Conservation (phyloP, 306 rosid species). For the Quercus engelmannii region DNA sequence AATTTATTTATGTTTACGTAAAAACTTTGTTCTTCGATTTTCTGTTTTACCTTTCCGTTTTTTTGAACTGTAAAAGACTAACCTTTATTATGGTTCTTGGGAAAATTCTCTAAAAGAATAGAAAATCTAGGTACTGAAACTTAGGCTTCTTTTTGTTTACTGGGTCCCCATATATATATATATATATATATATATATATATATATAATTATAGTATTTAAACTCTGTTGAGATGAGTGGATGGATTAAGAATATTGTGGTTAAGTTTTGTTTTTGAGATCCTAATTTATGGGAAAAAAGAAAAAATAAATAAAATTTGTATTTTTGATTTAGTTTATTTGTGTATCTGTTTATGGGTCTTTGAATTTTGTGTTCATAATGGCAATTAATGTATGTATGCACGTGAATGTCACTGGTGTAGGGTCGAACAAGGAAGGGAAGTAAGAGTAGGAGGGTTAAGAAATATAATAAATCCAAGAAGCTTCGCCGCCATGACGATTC, state of each 20-base stretch:
- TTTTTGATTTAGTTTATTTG: slow-evolving; percentile 11
- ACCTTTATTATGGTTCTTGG: not conserved
- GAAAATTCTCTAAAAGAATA: not conserved
- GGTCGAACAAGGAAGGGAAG: slow-evolving; percentile 37
- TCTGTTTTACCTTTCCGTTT: not conserved
- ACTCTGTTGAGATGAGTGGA: not conserved
- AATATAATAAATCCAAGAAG: slow-evolving; percentile 57
- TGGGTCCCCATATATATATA: not conserved
- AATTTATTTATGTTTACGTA: not conserved
- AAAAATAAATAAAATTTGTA: not conserved
- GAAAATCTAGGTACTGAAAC: not conserved
- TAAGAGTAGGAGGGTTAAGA: slow-evolving; percentile 45
- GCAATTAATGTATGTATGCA: not conserved
- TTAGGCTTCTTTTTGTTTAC: not conserved
- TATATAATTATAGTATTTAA: not conserved
- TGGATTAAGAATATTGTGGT: not conserved
- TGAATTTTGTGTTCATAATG: slow-evolving; percentile 6
- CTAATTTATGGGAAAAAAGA: not conserved
- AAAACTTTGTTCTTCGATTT: slow-evolving; percentile 12
- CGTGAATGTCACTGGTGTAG: slow-evolving; percentile 35
- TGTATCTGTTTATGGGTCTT: not conserved
- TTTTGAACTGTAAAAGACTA: not conserved
- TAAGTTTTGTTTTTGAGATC: not conserved
- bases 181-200: not conserved
- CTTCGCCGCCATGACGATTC: slow-evolving; percentile 44